These are phyloP conservation scores for maize (Zea mays) DNA, from an alignment of 176 grass and related monocot genomes.

Conservation along the genomic window DNA sequence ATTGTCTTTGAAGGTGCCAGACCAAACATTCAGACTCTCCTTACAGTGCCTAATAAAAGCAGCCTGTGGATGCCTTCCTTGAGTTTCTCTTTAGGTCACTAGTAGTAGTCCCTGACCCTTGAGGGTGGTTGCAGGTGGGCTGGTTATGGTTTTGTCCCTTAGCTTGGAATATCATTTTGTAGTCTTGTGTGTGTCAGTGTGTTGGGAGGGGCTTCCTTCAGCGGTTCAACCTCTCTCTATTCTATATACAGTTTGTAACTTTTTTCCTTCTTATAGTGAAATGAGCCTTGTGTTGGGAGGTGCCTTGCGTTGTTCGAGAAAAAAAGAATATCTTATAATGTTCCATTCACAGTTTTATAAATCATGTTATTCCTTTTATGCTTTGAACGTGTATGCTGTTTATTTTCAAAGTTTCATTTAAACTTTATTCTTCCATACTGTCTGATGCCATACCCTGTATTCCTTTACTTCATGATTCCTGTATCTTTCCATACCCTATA, in stretches of 20 bases:
- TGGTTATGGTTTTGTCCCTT: neutral
- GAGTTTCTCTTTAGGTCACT: neutral
- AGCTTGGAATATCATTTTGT: neutral
- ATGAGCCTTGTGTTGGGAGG: neutral
- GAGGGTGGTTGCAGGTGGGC: neutral
- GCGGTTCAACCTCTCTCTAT: neutral
- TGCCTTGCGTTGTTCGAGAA: neutral
- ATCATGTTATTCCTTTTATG: slow-evolving; percentile 23
- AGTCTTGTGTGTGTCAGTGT: neutral
- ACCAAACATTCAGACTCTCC: neutral
- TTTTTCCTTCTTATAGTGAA: neutral
- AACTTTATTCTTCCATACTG: neutral
- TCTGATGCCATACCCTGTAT: slow-evolving; percentile 18
- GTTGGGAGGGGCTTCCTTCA: neutral
- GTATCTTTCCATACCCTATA: slow-evolving; percentile 34
- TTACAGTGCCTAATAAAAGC: neutral
- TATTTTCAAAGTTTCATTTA: slow-evolving; percentile 25
- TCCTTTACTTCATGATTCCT: slow-evolving; percentile 17
- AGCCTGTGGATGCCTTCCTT: neutral
- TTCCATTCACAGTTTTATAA: slow-evolving; percentile 9
- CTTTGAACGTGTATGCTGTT: slow-evolving; percentile 15
- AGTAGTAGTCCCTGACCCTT: neutral
- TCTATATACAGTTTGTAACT: neutral
- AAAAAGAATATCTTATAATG: neutral
- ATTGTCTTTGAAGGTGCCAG: neutral